Base-by-base conservation (phyloP, 139 green algal genomes). In the Diplosphaera chodatii region DNA sequence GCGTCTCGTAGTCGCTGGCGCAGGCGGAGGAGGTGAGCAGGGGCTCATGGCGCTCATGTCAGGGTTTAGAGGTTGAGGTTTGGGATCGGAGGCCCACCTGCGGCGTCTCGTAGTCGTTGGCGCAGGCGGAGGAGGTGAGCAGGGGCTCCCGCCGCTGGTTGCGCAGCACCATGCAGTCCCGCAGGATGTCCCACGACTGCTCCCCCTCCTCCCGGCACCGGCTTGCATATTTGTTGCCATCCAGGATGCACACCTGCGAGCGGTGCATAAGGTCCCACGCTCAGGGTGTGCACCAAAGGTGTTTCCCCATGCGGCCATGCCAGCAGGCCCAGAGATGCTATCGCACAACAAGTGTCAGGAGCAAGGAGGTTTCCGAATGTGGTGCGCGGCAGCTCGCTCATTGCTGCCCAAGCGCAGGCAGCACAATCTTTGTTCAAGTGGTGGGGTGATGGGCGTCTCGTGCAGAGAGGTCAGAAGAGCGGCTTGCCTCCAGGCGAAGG, bases 81-180 rank as follows among this genome's bases (percentile, higher is more conserved):
- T n/a, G 13, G 37, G 10, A 13, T 48, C 71, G 71, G 62, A 74
- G 74, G 18, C 32, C 16, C 22, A 79, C 63, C 31, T 59, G 31
- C 4, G 74, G 68, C 28, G 65, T 34, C 4, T 71, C 48, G 22
- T 29, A 8, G 41, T 37, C 37, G 63, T 75, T 79, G 68, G 40
- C 33, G n/a, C 56, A 48, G 6, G 23, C 31, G 4, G 30, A 37
- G n/a, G 68, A 64, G n/a, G 67, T 34, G 34, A 79, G 70, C 40
- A 79, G 68, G 22, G 74, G 74, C 32, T 79, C 74, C 40, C 32
- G n/a, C 41, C 69, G 69, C 40, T 79, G 74, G 68, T 79, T 79
- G 40, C 40, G 55, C 67, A 78, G 63, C 67, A 78, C 74, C 68
- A 72, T 64, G 34, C 74, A 79, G 41, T 79, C 74, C 21, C 73